Evolutionary conservation across 2,329 filamentous ascomycete genomes (phyloP), one percentile per base, ranked within the genome.

Genomic region (Fusarium abutilonis): DNA sequence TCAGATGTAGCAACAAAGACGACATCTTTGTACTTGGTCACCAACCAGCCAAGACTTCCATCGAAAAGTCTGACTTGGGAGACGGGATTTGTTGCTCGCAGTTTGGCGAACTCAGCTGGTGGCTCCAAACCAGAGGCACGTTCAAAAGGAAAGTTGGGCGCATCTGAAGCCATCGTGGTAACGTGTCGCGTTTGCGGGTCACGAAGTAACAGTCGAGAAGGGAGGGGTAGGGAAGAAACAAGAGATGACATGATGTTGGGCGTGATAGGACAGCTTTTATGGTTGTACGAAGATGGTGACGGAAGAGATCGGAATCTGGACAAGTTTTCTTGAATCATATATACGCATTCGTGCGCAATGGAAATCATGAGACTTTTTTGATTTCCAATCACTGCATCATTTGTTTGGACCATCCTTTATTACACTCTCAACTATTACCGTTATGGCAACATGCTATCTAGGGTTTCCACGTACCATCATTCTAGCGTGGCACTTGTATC

Each of bases 21-120:
- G 10, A 82, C 77, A 63, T 83, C 80, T 42, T 77, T 74, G 63
- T 82, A 75, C 67, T 82, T 83, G 13, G 79, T 77, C 6, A 80
- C 75, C 1, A 83, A 70, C 81, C 81, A 83, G 6, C 79, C 76
- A 13, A 75, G 60, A 44, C 73, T 78, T n/a, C 77, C 78, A 62
- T 83, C 80, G 55, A 75, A 83, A 9, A 83, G 75, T 61, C 76
- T 75, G 13, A 83, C 78, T 51, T 72, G 67, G 0, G 80, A 80
- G 6, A 83, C 73, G 0, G 80, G 79, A 4, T 78, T 72, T 2
- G 68, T 76, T n/a, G 73, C 74, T 8, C 80, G 75, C 19, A 83
- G 74, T 4, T 69, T 68, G 4, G 78, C 78, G 50, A 78, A 82
- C 60, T 82, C 79, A 5, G 74, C 72, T 0, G 80, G 78, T 2